phyloP scores from a whole-genome alignment of 768 basidiomycete species.

The Lactarius quietus region DNA sequence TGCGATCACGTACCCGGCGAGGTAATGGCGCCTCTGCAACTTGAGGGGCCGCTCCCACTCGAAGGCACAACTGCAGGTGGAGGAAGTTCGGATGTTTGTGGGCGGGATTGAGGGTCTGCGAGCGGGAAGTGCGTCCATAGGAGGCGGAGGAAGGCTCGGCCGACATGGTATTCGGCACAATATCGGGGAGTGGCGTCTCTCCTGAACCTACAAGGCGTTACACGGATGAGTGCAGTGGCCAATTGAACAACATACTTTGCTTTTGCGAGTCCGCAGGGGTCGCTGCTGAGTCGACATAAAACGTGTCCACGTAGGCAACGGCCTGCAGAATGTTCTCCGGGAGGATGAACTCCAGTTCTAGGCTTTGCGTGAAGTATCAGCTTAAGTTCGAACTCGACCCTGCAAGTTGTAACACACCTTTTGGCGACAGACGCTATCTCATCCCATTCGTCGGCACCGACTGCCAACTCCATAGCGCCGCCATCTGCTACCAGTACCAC shows the following conservation, averaged over 20 bases:
- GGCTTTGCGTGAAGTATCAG: slow-evolving; percentile 30
- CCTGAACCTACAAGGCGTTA: slow-evolving; percentile 15
- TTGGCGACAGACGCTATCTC: slow-evolving; percentile 49
- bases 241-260: slow-evolving; percentile 13
- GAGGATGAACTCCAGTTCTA: slow-evolving; percentile 42
- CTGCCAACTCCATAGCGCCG: slow-evolving; percentile 43
- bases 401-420: slow-evolving; percentile 43
- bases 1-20: slow-evolving; percentile 3
- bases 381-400: not conserved
- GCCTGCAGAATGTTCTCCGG: slow-evolving; percentile 52
- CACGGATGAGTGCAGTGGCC: not conserved
- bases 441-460: slow-evolving; percentile 55
- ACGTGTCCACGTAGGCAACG: slow-evolving; percentile 38
- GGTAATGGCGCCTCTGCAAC: not conserved
- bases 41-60: not conserved
- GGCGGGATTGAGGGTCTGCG: not conserved
- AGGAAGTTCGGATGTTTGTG: slow-evolving; percentile 2
- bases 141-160: slow-evolving; percentile 46
- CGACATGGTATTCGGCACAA: slow-evolving; percentile 50
- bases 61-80: not conserved
- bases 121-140: slow-evolving; percentile 11
- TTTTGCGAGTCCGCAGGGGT: slow-evolving; percentile 29
- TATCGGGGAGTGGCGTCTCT: slow-evolving; percentile 44
- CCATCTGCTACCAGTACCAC: slow-evolving; percentile 53
- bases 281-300: slow-evolving; percentile 37